Conservation (phyloP, 23 red algal genomes). For the Gracilariopsis chorda region DNA sequence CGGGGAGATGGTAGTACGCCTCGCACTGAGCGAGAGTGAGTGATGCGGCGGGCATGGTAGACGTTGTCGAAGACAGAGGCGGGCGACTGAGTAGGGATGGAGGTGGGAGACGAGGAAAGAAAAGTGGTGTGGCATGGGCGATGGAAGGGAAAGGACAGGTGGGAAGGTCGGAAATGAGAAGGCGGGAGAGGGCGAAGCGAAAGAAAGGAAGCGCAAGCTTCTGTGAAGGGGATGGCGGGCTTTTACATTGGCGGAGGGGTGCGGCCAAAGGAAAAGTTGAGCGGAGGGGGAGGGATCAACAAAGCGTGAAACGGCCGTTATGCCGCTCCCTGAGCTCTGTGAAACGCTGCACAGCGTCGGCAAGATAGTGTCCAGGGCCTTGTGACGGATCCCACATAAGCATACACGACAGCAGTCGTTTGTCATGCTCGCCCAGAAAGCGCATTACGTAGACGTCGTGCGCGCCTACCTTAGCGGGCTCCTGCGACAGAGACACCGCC, state of each 20-base stretch:
- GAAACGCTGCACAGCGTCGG: constrained; percentile 27
- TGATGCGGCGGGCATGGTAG: not conserved
- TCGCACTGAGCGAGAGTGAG: not conserved
- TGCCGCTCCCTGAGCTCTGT: not conserved
- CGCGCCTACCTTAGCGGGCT: constrained; percentile 36
- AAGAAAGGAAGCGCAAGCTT: not conserved
- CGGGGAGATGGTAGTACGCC: constrained; percentile 19
- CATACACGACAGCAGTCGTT: not conserved
- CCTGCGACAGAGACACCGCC: not conserved
- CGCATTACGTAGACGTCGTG: constrained; percentile 40
- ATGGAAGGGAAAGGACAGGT: too few relatives aligned
- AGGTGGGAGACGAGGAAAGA: not conserved
- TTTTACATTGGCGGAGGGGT: not conserved
- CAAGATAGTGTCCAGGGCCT: constrained; percentile 43
- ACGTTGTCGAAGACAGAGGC: too few relatives aligned
- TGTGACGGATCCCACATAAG: constrained; percentile 10
- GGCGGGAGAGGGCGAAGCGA: not conserved
- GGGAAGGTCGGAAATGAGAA: too few relatives aligned
- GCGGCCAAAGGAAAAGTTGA: not conserved
- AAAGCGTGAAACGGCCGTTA: too few relatives aligned
- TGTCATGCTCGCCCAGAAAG: not conserved
- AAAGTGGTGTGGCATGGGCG: too few relatives aligned
- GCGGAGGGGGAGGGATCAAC: not conserved
- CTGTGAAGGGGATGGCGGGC: not conserved
- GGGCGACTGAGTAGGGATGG: too few relatives aligned